Evolutionary conservation across 192 early-diverging fungal genomes (phyloP).

Genomic region (Tieghemiomyces parasiticus): DNA sequence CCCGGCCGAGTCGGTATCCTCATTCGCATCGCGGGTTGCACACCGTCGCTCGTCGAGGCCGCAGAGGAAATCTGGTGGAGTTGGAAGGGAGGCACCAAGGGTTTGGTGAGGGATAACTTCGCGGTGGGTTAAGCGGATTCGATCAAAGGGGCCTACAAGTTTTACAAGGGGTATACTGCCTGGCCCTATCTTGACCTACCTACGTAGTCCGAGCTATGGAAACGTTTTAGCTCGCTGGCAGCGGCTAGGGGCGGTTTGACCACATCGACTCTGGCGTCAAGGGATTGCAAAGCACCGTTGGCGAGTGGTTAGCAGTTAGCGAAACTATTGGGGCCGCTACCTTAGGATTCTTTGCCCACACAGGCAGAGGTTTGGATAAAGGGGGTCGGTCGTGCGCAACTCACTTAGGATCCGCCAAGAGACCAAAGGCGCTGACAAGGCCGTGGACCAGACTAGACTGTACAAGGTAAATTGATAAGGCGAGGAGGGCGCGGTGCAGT

Average conservation of each 20-base stretch:
- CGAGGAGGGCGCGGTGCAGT: no score
- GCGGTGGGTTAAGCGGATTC: neutral
- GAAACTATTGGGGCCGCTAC: no score
- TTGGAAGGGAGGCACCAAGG: no score
- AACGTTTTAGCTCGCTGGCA: conserved; percentile 15
- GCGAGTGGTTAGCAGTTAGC: no score
- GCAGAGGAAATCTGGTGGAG: neutral
- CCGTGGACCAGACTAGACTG: conserved; percentile 24
- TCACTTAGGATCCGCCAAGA: conserved; percentile 4
- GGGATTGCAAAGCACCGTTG: no score
- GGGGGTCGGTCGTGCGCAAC: no score
- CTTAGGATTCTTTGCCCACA: no score
- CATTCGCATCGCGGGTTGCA: neutral
- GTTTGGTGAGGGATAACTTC: neutral
- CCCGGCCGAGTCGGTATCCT: neutral
- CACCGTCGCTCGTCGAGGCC: conserved; percentile 7
- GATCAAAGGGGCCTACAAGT: neutral
- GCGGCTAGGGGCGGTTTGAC: conserved; percentile 14
- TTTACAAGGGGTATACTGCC: neutral
- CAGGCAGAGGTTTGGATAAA: no score
- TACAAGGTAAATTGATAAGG: no score
- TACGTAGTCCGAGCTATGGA: conserved; percentile 23
- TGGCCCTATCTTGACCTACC: neutral
- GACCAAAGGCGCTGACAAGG: conserved; percentile 21
- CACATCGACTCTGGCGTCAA: conserved; percentile 11